Evolutionary conservation across 2,329 filamentous ascomycete genomes (phyloP).

Genomic region (Exserohilum turcica): DNA sequence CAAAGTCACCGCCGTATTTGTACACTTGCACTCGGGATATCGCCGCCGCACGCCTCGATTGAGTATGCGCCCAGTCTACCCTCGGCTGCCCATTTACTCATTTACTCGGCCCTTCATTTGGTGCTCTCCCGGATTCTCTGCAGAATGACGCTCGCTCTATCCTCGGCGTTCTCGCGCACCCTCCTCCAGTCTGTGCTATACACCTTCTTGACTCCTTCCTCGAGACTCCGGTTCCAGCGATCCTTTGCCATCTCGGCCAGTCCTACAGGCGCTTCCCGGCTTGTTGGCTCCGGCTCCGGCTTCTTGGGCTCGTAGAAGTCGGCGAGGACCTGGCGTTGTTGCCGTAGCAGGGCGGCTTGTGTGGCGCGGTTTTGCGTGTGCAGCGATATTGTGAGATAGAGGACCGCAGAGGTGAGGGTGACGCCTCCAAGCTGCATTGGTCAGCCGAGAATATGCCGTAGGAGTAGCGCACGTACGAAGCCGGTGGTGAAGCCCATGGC

Average conservation of each 20-base stretch:
- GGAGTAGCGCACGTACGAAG: constrained; percentile 48
- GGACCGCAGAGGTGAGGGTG: constrained; percentile 54
- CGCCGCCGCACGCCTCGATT: constrained; percentile 13
- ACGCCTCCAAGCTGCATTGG: constrained; percentile 54
- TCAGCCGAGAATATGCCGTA: not conserved
- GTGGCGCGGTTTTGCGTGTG: constrained; percentile 55
- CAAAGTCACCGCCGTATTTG: constrained; percentile 1
- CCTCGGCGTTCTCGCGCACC: constrained; percentile 50
- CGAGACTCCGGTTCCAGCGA: constrained; percentile 56
- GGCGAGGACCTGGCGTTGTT: constrained; percentile 52
- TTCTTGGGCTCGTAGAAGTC: constrained; percentile 53
- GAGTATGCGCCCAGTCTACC: not conserved
- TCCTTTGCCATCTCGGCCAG: constrained; percentile 56
- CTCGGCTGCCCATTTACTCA: not conserved
- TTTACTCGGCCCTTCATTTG: constrained; percentile 24
- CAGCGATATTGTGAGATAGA: constrained; percentile 48
- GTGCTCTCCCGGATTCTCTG: constrained; percentile 39
- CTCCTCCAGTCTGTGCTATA: constrained; percentile 55
- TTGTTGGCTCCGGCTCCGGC: constrained; percentile 45
- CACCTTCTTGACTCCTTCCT: constrained; percentile 49
- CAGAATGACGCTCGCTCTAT: constrained; percentile 44
- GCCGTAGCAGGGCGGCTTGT: constrained; percentile 54
- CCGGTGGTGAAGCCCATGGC: constrained; percentile 59
- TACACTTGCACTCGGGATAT: constrained; percentile 28
- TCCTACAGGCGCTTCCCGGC: constrained; percentile 49